A percentile compares a stretch with the other conserved stretches of the same genome.
Evolutionary conservation across 495 filamentous ascomycete species (phyloP).

Genomic region (Cenococcum geophilum): DNA sequence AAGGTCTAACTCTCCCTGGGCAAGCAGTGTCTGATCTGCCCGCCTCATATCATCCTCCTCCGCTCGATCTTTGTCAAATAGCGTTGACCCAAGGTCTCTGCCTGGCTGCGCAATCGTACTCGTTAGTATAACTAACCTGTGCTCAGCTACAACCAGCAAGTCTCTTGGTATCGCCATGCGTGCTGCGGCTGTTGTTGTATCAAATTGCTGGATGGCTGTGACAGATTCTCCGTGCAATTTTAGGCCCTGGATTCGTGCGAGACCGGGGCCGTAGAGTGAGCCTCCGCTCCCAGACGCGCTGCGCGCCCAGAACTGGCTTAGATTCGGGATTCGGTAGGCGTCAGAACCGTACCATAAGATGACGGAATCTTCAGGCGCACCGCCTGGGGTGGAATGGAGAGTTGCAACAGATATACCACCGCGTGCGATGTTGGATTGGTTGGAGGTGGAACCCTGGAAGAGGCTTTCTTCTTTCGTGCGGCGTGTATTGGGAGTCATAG

Average conservation of each 20-base stretch:
- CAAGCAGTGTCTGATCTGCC: slow-evolving; percentile 36
- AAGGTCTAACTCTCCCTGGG: slow-evolving; percentile 36
- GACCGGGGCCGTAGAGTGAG: slow-evolving; percentile 31
- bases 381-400: slow-evolving; percentile 20
- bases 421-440: slow-evolving; percentile 37
- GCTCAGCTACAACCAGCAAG: slow-evolving; percentile 34
- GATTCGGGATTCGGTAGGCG: slow-evolving; percentile 36
- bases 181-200: slow-evolving; percentile 24
- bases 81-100: slow-evolving; percentile 12
- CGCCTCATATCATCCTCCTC: slow-evolving; percentile 19
- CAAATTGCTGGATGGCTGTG: slow-evolving; percentile 33
- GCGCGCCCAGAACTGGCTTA: slow-evolving; percentile 37
- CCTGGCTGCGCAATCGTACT: slow-evolving; percentile 13
- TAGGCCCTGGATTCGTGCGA: slow-evolving; percentile 29
- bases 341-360: slow-evolving; percentile 39
- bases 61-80: slow-evolving; percentile 17
- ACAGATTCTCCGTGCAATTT: slow-evolving; percentile 30
- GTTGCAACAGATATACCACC: slow-evolving; percentile 60
- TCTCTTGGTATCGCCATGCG: slow-evolving; percentile 26
- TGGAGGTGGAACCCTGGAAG: slow-evolving; percentile 43
- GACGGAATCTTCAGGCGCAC: slow-evolving; percentile 35
- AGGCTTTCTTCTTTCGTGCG: slow-evolving; percentile 52
- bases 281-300: slow-evolving; percentile 21
- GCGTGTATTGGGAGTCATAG: slow-evolving; percentile 79
- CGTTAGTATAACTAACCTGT: slow-evolving; percentile 35